These are phyloP conservation scores for Berkeleyomyces basicola DNA, from an alignment of 2,329 filamentous ascomycete species.

Conservation along the genomic window DNA sequence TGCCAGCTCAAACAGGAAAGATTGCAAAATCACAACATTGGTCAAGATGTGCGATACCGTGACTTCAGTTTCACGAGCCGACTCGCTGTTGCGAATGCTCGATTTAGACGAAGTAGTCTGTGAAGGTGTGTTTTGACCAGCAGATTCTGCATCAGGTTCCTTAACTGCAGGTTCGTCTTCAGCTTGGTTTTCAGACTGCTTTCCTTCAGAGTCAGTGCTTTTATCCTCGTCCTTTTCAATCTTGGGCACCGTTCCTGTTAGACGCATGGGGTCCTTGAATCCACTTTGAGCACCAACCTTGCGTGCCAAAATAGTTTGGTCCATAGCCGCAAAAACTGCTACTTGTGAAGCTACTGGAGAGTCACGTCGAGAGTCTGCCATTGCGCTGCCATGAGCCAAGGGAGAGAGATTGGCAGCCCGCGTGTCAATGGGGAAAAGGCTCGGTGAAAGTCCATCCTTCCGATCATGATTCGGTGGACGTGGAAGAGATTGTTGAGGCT, in stretches of 20 bases:
- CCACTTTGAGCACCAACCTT: slow-evolving; percentile 32
- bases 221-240: slow-evolving; percentile 13
- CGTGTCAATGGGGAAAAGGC: slow-evolving; percentile 5
- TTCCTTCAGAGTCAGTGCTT: slow-evolving; percentile 1
- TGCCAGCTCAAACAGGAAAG: slow-evolving; percentile 62
- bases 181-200: background rate
- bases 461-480: slow-evolving; percentile 23
- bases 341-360: slow-evolving; percentile 30
- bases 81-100: background rate
- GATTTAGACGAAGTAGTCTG: background rate
- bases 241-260: slow-evolving; percentile 17
- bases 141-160: slow-evolving; percentile 17
- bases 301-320: slow-evolving; percentile 42
- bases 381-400: slow-evolving; percentile 3
- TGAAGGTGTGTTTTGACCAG: slow-evolving; percentile 14
- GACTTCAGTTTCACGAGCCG: slow-evolving; percentile 26
- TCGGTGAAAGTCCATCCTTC: slow-evolving; percentile 24
- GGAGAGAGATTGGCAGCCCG: slow-evolving; percentile 3
- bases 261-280: slow-evolving; percentile 16
- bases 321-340: slow-evolving; percentile 45
- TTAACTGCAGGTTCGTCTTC: slow-evolving; percentile 16
- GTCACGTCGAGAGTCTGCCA: slow-evolving; percentile 8
- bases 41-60: slow-evolving; percentile 66
- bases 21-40: slow-evolving; percentile 63
- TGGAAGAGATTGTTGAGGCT: background rate